Evolutionary conservation across 23 red algal genomes (phyloP), one percentile per base, ranked within the genome.

Genomic region (Gracilariopsis chorda): DNA sequence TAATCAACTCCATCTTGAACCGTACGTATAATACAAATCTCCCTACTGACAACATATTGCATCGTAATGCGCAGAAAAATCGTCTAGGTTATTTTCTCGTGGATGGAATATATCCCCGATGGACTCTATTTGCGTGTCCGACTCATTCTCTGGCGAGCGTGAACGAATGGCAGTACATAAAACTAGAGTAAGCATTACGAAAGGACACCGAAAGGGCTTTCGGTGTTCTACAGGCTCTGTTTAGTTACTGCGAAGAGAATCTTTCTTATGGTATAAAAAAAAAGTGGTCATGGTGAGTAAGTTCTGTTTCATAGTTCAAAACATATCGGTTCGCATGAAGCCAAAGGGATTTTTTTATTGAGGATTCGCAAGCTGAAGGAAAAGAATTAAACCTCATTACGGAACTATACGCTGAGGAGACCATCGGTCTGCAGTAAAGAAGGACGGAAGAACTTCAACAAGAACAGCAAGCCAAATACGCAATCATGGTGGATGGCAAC

Each of bases 121-220:
- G 80, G 80, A 68, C 52, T 39, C 62, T 65, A 36, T 84, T 84
- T 46, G 58, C 52, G 46, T n/a, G 58, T 20, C 80, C 80, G 5
- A 68, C 65, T 63, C 80, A 84, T 51, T 51, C 34, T 19, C 80
- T 56, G 39, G 80, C 80, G 56, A 68, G 65, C 65, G 53, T 64
- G 48, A 42, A 63, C n/a, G 32, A 84, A 65, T 27, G 27, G 19
- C 35, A 65, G 30, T 84, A 65, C 25, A 84, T 56, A n/a, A 46
- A 84, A 63, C 19, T 65, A 30, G 5, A 65, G 28, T 51, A 84
- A 46, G 7, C 80, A 41, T 48, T 68, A 65, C 29, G 58, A 43
- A 84, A 84, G 65, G 80, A 84, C 80, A 68, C 65, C 27, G 80
- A 84, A 68, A 63, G 58, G 4, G 23, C 58, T 27, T 65, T 65